These are phyloP conservation scores for Carex arenaria DNA, from an alignment of 202 grass and related monocot genomes.

Conservation along the genomic window DNA sequence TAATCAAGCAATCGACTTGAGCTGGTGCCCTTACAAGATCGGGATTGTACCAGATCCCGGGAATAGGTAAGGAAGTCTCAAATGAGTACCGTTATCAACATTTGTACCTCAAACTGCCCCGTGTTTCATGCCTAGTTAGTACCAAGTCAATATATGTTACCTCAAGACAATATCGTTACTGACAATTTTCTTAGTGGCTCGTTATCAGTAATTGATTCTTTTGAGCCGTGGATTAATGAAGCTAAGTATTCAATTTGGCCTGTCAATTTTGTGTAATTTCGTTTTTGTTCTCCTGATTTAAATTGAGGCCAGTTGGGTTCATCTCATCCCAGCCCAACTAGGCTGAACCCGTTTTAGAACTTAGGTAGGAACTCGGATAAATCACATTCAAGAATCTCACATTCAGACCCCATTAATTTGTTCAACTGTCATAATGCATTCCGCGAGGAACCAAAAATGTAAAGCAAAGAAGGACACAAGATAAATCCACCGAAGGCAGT, in stretches of 20 bases:
- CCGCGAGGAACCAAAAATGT: neutral
- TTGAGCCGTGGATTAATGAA: neutral
- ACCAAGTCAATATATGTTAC: neutral
- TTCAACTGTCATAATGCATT: neutral
- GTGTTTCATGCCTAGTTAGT: neutral
- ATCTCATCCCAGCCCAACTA: no score
- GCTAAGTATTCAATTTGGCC: neutral
- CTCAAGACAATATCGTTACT: neutral
- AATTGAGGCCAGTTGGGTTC: no score
- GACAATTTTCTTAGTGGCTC: neutral
- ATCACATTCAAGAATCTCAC: neutral
- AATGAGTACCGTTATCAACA: neutral
- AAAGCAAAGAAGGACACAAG: neutral
- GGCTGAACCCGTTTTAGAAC: neutral
- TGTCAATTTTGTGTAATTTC: no score
- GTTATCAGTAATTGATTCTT: neutral
- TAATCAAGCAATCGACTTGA: neutral
- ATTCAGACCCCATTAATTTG: neutral
- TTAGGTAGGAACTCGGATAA: neutral
- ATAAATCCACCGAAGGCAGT: neutral
- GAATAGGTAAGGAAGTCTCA: neutral
- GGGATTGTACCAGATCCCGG: neutral
- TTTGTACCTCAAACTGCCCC: neutral
- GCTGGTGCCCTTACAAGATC: neutral
- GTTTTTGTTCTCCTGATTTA: no score